Percentiles rank a stretch among this genome's conserved stretches.
Evolutionary conservation across 192 early-diverging fungal species (phyloP).

Genomic region (Rhizoclosmatium globosum): DNA sequence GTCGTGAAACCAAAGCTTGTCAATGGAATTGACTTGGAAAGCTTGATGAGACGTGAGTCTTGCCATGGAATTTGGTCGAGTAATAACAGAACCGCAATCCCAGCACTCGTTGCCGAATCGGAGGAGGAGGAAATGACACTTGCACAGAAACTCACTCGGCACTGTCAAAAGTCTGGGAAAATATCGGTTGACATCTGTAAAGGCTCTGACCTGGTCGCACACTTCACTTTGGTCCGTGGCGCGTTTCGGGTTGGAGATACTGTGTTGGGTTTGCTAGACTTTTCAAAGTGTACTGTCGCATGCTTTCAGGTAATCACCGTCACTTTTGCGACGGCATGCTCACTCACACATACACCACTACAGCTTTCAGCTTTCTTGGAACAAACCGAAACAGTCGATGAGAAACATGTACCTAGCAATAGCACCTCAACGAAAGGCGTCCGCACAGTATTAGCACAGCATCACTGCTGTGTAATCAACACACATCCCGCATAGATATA

Average conservation of each 20-base stretch:
- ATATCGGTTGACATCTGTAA: constrained; percentile 86
- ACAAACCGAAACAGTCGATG: constrained; percentile 70
- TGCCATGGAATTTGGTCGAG: too few relatives aligned
- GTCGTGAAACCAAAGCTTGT: neutral
- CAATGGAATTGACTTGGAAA: neutral
- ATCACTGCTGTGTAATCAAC: constrained; percentile 82
- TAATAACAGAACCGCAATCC: too few relatives aligned
- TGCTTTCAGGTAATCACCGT: constrained; percentile 70
- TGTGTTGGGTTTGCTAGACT: constrained; percentile 73
- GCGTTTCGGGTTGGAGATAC: constrained; percentile 78
- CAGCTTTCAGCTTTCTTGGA: constrained; percentile 81
- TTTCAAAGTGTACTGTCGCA: constrained; percentile 65
- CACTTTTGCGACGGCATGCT: neutral
- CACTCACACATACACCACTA: neutral
- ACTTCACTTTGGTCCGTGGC: constrained; percentile 69
- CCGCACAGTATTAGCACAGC: constrained; percentile 78
- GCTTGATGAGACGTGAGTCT: neutral
- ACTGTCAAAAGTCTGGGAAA: constrained; percentile 46
- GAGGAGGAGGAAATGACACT: constrained; percentile 37
- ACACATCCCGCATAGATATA: constrained; percentile 74
- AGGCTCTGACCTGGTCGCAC: constrained; percentile 77
- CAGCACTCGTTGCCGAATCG: constrained; percentile 9
- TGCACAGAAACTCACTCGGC: constrained; percentile 39
- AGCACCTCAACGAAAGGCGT: constrained; percentile 66
- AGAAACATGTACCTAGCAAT: constrained; percentile 58